Percentiles rank a stretch among this genome's conserved stretches.
phyloP scores from a whole-genome alignment of 2,329 filamentous ascomycete genomes.

The Dothidotthia symphoricarpi region DNA sequence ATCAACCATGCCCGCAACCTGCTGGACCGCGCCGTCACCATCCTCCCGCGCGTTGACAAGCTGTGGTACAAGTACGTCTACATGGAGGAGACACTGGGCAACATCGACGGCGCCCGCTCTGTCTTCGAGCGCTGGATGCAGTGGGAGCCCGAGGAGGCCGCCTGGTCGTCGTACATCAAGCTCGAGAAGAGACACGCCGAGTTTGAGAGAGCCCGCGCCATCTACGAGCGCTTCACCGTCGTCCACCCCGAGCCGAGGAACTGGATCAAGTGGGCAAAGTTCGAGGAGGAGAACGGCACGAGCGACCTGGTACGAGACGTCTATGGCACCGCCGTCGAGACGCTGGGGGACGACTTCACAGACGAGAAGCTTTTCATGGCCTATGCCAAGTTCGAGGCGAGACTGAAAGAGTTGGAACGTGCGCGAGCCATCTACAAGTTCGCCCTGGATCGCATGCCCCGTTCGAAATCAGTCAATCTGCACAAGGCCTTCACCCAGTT shows the following conservation, averaged over 20 bases:
- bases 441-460: conserved; percentile 83
- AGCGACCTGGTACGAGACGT: conserved; percentile 90
- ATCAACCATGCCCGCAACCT: conserved; percentile 97
- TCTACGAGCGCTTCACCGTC: conserved; percentile 86
- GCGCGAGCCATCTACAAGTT: conserved; percentile 96
- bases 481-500: conserved; percentile 97
- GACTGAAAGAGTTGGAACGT: conserved; percentile 92
- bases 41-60: conserved; percentile 88
- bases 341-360: conserved; percentile 89
- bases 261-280: conserved; percentile 98
- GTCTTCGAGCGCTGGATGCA: conserved; percentile 98
- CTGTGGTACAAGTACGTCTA: conserved; percentile 99
- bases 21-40: conserved; percentile 89
- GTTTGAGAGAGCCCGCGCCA: conserved; percentile 81
- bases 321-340: conserved; percentile 83
- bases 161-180: conserved; percentile 96
- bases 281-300: conserved; percentile 93
- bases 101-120: conserved; percentile 85
- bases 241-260: conserved; percentile 93
- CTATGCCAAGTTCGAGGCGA: conserved; percentile 92
- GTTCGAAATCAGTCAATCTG: conserved; percentile 77
- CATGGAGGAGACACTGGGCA: conserved; percentile 96
- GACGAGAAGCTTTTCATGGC: conserved; percentile 94
- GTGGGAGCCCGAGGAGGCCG: conserved; percentile 95
- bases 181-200: conserved; percentile 94